Base-by-base conservation (phyloP, 257 asterid genomes). In the Solanum phureja region DNA sequence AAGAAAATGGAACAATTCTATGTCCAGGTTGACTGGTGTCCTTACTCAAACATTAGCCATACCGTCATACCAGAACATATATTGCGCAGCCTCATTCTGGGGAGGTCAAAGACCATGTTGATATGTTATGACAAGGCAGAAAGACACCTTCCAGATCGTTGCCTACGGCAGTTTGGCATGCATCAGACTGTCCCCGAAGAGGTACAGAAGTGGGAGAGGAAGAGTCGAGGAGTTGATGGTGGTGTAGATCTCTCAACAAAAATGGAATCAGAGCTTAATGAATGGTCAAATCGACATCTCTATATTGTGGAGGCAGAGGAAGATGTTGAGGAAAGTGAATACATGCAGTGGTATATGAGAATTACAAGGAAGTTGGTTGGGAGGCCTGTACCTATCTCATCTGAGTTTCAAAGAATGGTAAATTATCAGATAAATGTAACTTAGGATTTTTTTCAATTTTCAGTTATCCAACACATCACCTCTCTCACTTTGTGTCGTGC, bases 51-150 rank as follows among this genome's bases (percentile, higher is more conserved):
- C 88, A 91, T 93, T 76, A 95, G 96, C 91, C 98, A 94, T 84
- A 94, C 99, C 0, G 93, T 95, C 83, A 94, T 97, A 87, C 99
- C 98, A 35, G 94, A 93, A 74, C 92, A 88, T 83, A 94, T 97
- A 88, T 89, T 94, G 89, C 93, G 93, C 83, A 97, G 91, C 87
- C 96, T 95, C 76, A 93, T 95, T 89, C 98, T 94, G 27, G 99
- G 99, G 88, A 92, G 98, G 89, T 94, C 99, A 37, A 97, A 95
- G 94, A 97, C 99, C 19, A 97, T 95, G 99, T 87, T 97, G 91
- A 93, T 97, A 89, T 95, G 99, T 89, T 97, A 95, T 87, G 99
- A 95, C 91, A 97, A 97, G 91, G 99, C 99, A 60, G 99, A 95
- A 89, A 88, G 99, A 35, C 99, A 97, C 94, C 98, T 95, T 56